Evolutionary conservation across 2,329 filamentous ascomycete species (phyloP).

Genomic region (Magnaporthales sp.): DNA sequence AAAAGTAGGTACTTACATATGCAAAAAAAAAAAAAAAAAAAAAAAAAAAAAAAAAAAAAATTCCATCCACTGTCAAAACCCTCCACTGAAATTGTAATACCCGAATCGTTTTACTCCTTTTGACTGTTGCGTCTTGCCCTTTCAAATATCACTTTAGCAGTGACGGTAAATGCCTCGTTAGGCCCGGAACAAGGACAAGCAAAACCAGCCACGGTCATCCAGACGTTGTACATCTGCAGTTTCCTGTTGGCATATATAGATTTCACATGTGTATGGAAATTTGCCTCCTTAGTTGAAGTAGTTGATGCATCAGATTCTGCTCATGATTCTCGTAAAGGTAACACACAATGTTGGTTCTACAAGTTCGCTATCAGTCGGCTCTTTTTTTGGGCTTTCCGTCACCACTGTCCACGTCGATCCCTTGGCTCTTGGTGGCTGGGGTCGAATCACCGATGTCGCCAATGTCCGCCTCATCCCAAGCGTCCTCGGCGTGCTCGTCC

Average conservation of each 20-base stretch:
- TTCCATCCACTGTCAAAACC: too few species aligned
- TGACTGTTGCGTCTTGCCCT: too few species aligned
- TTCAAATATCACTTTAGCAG: too few species aligned
- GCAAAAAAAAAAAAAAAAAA: too few species aligned
- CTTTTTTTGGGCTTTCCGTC: conserved; percentile 17
- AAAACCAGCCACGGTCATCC: too few species aligned
- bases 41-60: too few species aligned
- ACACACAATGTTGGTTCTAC: background rate
- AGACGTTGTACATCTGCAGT: background rate
- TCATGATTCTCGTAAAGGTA: background rate
- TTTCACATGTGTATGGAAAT: background rate
- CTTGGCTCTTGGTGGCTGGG: conserved; percentile 7
- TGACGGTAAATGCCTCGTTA: too few species aligned
- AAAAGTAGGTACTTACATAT: too few species aligned
- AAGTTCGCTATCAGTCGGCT: conserved; percentile 14
- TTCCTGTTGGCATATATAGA: background rate
- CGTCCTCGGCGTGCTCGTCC: conserved; percentile 70
- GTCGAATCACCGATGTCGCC: conserved; percentile 16
- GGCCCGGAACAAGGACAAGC: too few species aligned
- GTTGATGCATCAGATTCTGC: background rate
- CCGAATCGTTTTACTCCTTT: too few species aligned
- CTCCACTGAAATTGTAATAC: too few species aligned
- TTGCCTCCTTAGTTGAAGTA: background rate
- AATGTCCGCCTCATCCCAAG: conserved; percentile 45
- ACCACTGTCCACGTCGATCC: conserved; percentile 10